phyloP scores from a whole-genome alignment of 1,284 basidiomycete species.

The Ustilago sp. region DNA sequence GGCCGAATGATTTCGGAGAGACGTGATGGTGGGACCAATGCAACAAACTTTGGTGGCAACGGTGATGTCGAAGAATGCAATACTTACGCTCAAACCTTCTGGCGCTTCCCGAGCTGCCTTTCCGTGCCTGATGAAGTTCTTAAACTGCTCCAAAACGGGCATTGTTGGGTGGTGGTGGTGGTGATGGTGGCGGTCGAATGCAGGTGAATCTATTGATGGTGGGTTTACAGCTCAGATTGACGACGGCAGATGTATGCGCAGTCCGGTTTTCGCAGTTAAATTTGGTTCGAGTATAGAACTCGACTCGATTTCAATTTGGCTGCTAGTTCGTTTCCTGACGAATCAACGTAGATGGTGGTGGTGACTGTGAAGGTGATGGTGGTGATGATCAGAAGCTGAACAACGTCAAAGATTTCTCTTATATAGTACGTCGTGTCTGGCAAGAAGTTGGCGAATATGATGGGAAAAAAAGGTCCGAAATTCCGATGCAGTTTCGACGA shows the following conservation, averaged over 20 bases:
- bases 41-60: background rate
- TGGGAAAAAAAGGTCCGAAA: background rate
- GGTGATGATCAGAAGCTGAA: background rate
- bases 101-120: constrained; percentile 52
- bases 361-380: background rate
- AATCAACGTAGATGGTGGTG: background rate
- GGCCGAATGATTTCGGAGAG: background rate
- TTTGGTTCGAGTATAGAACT: background rate
- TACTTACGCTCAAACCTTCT: constrained; percentile 35
- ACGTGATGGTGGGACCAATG: too few relatives aligned
- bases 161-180: constrained; percentile 30
- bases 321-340: background rate
- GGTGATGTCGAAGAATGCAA: background rate
- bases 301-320: background rate
- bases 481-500: background rate
- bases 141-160: constrained; percentile 62
- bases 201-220: background rate
- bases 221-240: constrained; percentile 1
- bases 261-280: background rate
- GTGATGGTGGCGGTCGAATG: background rate
- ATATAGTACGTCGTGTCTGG: background rate
- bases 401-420: background rate
- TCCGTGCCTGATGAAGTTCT: constrained; percentile 65
- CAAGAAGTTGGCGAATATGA: background rate
- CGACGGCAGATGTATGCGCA: background rate